Percentiles rank a stretch among this genome's conserved stretches.
These are phyloP conservation scores for Anthracocystis walkeri DNA, from an alignment of 1,284 basidiomycete genomes.

Conservation along the genomic window DNA sequence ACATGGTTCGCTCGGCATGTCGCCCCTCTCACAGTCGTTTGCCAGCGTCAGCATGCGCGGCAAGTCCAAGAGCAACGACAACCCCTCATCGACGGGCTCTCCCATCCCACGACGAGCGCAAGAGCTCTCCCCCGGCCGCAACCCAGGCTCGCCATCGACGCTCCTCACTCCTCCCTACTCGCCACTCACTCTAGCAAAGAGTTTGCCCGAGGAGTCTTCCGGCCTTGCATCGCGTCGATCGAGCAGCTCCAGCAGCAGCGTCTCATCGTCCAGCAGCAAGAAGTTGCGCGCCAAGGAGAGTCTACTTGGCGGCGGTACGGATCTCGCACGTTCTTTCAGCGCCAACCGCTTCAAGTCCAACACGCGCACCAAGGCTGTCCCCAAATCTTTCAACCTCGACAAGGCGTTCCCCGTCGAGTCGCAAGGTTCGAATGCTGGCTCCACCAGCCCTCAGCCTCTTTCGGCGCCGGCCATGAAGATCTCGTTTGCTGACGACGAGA, in stretches of 20 bases:
- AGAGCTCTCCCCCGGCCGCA: slow-evolving; percentile 24
- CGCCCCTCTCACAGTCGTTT: slow-evolving; percentile 54
- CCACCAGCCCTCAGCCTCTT: slow-evolving; percentile 32
- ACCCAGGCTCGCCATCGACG: slow-evolving; percentile 39
- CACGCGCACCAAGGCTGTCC: slow-evolving; percentile 42
- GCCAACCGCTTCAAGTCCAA: slow-evolving; percentile 47
- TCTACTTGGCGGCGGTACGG: slow-evolving; percentile 45
- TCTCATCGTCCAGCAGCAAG: slow-evolving; percentile 43
- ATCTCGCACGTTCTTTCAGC: slow-evolving; percentile 49
- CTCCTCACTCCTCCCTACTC: slow-evolving; percentile 58
- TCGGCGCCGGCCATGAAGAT: slow-evolving; percentile 54
- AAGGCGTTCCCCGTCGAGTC: slow-evolving; percentile 36
- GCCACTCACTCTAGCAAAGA: slow-evolving; percentile 39
- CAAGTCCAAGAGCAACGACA: slow-evolving; percentile 50
- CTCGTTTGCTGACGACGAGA: slow-evolving; percentile 42
- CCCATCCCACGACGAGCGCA: slow-evolving; percentile 37
- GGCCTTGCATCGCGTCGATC: slow-evolving; percentile 27
- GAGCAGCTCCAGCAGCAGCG: slow-evolving; percentile 51
- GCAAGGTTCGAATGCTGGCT: slow-evolving; percentile 14
- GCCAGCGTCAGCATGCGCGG: slow-evolving; percentile 54
- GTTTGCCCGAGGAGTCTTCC: slow-evolving; percentile 37
- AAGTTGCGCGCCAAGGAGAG: slow-evolving; percentile 46
- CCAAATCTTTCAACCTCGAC: slow-evolving; percentile 50
- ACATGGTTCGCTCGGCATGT: slow-evolving; percentile 56
- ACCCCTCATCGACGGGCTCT: slow-evolving; percentile 30